Base-by-base conservation (phyloP, 2,329 filamentous ascomycete genomes). In the Claviceps purpurea region DNA sequence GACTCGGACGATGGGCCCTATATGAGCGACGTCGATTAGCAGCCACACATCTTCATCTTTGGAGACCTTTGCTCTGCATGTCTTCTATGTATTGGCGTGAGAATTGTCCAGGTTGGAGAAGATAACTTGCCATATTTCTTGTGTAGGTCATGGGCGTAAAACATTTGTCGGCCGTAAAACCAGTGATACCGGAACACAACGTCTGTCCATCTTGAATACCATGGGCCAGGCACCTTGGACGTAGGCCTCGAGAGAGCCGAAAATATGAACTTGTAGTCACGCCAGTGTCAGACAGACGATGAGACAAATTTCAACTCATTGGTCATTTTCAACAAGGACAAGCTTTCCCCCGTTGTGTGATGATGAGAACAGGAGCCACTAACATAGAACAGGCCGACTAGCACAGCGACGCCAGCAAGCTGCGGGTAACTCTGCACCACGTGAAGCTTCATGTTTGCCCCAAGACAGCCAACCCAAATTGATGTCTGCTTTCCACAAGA, bases 1-100 rank as follows among this genome's bases (percentile, higher is more conserved):
- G 8, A 62, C 55, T 26, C 61, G 59, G 16, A 64, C 61, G 5
- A 63, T 52, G 8, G 58, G 61, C 0, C 62, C 62, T 46, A 7
- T 58, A 38, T 11, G 4, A n/a, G 14, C 13, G 5, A 16, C 16
- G 11, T 26, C 18, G 5, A 24, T 30, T 26, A 41, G 34, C 30
- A 41, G 34, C 30, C 5, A 22, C 11, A 2, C 41, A 11, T 18
- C 37, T 34, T n/a, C n/a, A 16, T 16, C 1, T 16, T 7, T 45
- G 30, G 8, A 34, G 30, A 34, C 30, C 11, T 34, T 34, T 34
- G 10, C 30, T 34, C 30, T 11, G 30, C 30, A 11, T 8, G 10
- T 34, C 30, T 34, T 11, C 3, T 3, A 34, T 34, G 30, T 11
- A 3, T 11, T 11, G 30, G 30, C 30, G 8, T 34, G 30, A 11